Base-by-base conservation (phyloP, 2,329 filamentous ascomycete genomes). In the Dactylella cylindrospora region DNA sequence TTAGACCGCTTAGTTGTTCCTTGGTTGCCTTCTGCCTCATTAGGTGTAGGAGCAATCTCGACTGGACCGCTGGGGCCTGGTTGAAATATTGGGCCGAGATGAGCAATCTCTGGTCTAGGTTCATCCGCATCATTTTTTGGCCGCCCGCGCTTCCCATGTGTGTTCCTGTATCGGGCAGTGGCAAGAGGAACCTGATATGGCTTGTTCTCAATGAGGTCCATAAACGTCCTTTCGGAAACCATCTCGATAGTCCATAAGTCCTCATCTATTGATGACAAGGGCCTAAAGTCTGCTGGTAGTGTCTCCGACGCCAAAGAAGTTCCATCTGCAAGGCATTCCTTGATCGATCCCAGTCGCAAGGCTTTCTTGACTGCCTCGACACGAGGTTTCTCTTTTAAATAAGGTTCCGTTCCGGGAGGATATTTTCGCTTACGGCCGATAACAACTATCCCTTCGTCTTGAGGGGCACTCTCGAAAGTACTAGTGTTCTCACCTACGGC, bases 391-490 rank as follows among this genome's bases (percentile, higher is more conserved):
- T 53, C 55, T 23, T 61, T 61, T 6, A 61, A 43, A 20, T 61
- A 61, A 15, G 55, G 55, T 17, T 61, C 55, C 3, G 55, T 61
- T 20, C 55, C 55, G n/a, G 55, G 55, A 26, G 55, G 55, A 19
- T 61, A 61, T 20, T 61, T 61, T 31, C 55, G 35, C 25, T 53
- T 61, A 10, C 55, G 55, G 25, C 55, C 55, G 31, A 61, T 61
- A 12, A 61, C 44, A 13, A 49, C 36, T 20, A 61, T 13, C 2
- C 47, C 28, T 33, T 61, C 55, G 5, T 53, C 49, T 19, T 47
- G 41, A 9, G 41, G n/a, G 6, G 38, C n/a, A n/a, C n/a, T n/a
- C n/a, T n/a, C n/a, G n/a, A n/a, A n/a, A n/a, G n/a, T n/a, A n/a
- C n/a, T n/a, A n/a, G n/a, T n/a, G n/a, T n/a, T n/a, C n/a, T n/a